Evolutionary conservation across 1,284 basidiomycete species (phyloP), one percentile per base, ranked within the genome.

Genomic region (Austroboletus novae-zelandiae): DNA sequence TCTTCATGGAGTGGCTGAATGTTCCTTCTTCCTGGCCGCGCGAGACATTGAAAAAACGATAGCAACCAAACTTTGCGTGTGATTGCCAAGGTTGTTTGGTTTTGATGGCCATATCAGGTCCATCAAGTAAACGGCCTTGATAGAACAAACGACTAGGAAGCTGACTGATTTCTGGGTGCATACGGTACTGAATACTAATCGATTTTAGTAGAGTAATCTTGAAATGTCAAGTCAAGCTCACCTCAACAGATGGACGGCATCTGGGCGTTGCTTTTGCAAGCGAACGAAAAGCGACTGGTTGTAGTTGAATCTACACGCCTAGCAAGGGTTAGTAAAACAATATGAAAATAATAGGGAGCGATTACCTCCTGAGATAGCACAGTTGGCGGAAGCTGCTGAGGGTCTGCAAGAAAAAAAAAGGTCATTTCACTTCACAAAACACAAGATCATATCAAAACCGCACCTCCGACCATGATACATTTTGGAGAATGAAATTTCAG

Each of bases 341-440:
- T 31, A 41, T 13, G 9, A 36, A 42, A 17, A 17, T 18, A 10
- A 37, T 32, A 9, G 29, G 10, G 17, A 20, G 17, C 5, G 13
- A 8, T 58, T 55, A 84, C 86, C 74, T 88, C 84, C 56, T 81
- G 81, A 1, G 94, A 98, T 54, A 99, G 83, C 4, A 98, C 96
- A 1, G 97, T 99, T 0, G 97, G 97, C 1, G 97, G 95, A 39
- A 99, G 76, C 67, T 99, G 97, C 62, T 98, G 90, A 27, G 96
- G 97, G 73, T 99, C 97, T 89, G 50, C 34, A 45, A 23, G 11
- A 15, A 27, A 37, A 15, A 27, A 37, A 45, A 5, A 37, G 8
- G 27, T 54, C 34, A 42, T 32, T 41, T 41, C 30, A 37, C 17
- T 25, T 45, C 11, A 43, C 20, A 30, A 10, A 25, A 37, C 27